A percentile compares a stretch with the other conserved stretches of the same genome.
Conservation (phyloP, 306 rosid species). For the Fragaria ananassa region DNA sequence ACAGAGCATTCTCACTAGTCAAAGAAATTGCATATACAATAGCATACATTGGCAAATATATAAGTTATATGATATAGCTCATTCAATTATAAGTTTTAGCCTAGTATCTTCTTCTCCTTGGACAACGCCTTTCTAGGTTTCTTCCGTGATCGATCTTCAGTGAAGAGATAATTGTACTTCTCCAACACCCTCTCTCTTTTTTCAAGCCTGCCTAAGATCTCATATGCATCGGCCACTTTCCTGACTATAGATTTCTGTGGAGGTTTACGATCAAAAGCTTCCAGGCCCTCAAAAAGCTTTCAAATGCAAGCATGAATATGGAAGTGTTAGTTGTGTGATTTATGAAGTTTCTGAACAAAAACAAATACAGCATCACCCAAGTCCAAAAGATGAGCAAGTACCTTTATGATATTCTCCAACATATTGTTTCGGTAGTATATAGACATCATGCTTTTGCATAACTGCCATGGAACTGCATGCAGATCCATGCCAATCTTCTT, state of each 20-base stretch:
- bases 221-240: slow-evolving; percentile 81
- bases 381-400: slow-evolving; percentile 25
- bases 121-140: slow-evolving; percentile 22
- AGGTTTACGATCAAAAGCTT: slow-evolving; percentile 87
- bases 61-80: background rate
- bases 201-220: slow-evolving; percentile 55
- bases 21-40: background rate
- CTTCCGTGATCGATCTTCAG: slow-evolving; percentile 31
- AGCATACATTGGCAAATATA: background rate
- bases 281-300: slow-evolving; percentile 85
- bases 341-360: background rate
- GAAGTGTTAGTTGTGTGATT: slow-evolving; percentile 20
- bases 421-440: slow-evolving; percentile 73
- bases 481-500: slow-evolving; percentile 67
- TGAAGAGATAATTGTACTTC: slow-evolving; percentile 60
- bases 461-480: slow-evolving; percentile 93
- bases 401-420: slow-evolving; percentile 64
- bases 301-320: slow-evolving; percentile 26
- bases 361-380: background rate
- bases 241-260: slow-evolving; percentile 64
- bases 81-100: background rate
- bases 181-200: slow-evolving; percentile 65
- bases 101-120: slow-evolving; percentile 33
- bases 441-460: slow-evolving; percentile 77
- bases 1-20: background rate